Percentiles rank a stretch among this genome's conserved stretches.
Conservation (phyloP, 768 basidiomycete species). For the Psilocybe subaeruginosa region DNA sequence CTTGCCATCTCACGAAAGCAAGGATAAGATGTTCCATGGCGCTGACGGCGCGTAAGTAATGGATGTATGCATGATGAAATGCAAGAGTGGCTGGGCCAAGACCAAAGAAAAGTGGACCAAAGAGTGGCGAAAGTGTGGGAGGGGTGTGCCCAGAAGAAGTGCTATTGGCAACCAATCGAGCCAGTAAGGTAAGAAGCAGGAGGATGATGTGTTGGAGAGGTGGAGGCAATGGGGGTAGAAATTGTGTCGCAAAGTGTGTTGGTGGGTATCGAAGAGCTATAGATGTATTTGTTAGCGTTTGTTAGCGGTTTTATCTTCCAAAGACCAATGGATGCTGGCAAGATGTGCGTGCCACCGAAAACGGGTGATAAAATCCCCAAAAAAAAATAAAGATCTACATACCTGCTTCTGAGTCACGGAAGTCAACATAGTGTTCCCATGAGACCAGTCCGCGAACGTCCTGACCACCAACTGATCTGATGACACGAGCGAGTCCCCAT, state of each 20-base stretch:
- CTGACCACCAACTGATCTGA: conserved; percentile 67
- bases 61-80: conserved; percentile 52
- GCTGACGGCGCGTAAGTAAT: conserved; percentile 80
- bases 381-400: conserved; percentile 28
- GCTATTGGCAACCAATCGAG: conserved; percentile 82
- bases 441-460: conserved; percentile 84
- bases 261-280: conserved; percentile 69
- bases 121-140: conserved; percentile 85
- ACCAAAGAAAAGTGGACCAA: conserved; percentile 90
- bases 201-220: conserved; percentile 62
- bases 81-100: conserved; percentile 55
- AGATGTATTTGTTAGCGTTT: conserved; percentile 6
- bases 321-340: neutral
- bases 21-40: conserved; percentile 95
- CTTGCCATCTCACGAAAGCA: conserved; percentile 85
- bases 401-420: conserved; percentile 86
- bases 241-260: conserved; percentile 64
- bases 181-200: conserved; percentile 79
- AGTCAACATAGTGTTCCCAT: conserved; percentile 84
- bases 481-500: conserved; percentile 87
- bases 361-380: neutral
- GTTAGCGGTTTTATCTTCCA: neutral
- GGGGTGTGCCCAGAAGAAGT: conserved; percentile 89
- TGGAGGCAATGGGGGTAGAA: conserved; percentile 58
- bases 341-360: neutral